Base-by-base conservation (phyloP, 2,329 filamentous ascomycete genomes). In the Pseudocercospora fijiensis region DNA sequence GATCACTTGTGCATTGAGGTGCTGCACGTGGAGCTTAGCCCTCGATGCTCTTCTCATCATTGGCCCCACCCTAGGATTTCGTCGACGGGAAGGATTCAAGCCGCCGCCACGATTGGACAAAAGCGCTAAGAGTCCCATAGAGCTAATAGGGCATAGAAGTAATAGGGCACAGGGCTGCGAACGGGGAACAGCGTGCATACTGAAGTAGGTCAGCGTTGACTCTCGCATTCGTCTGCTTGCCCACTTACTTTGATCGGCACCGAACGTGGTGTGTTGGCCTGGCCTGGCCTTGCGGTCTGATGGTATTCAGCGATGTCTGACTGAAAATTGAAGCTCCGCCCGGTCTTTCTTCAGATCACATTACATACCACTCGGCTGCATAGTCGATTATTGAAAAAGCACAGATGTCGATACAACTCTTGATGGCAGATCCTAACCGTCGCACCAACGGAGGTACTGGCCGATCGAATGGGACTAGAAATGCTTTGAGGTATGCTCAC, bases 371-470 rank as follows among this genome's bases (percentile, higher is more conserved):
- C 24, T 16, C 49, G 49, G 49, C 37, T 41, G 16, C 26, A 28
- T 53, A 24, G 10, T 26, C 26, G 11, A 20, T 4, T 49, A 24
- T n/a, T 16, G 24, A 16, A 6, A 22, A n/a, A 16, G 28, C 55
- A 57, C 37, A 18, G 26, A 61, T 61, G 59, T 61, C 59, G 49
- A 61, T 56, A 18, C 51, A 56, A 33, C 49, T 61, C 26, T 61
- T 61, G 30, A 61, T 56, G 59, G 37, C 58, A 27, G 43, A 41
- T 18, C 33, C 58, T 11, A 24, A 37, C 8, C 30, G 28, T 20
- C 27, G 58, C 22, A 16, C 30, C 22, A 43, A 57, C 30, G 28
- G 18, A 16, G 13, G 52, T 16, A 20, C 27, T 26, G 20, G 30
- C 22, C 43, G 33, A 26, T 41, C 55, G 37, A 57, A 45, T 26